Conservation (phyloP, 1,139 yeast genomes). For the Nematodospora anomalae region DNA sequence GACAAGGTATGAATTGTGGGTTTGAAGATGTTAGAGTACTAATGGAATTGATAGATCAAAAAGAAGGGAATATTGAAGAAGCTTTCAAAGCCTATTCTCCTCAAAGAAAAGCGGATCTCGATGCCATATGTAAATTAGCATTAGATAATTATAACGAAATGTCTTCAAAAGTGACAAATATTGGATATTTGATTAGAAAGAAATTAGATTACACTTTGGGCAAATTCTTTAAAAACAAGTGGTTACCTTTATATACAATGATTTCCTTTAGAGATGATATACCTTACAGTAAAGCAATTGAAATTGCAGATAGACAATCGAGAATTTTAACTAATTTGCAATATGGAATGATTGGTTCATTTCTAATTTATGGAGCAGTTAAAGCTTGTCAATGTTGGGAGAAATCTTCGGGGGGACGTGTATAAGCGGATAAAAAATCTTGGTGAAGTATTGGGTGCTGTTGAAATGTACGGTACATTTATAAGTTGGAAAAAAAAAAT, state of each 20-base stretch:
- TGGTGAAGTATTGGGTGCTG: too few relatives aligned
- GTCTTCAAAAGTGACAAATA: constrained; percentile 79
- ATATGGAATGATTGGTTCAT: constrained; percentile 20
- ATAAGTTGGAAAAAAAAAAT: background rate
- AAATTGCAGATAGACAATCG: constrained; percentile 51
- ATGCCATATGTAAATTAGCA: constrained; percentile 76
- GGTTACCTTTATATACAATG: constrained; percentile 93
- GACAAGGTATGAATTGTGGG: constrained; percentile 97
- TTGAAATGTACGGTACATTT: too few relatives aligned
- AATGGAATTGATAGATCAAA: constrained; percentile 52
- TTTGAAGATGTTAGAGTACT: constrained; percentile 83
- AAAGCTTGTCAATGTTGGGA: constrained; percentile 9
- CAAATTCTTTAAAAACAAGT: constrained; percentile 41
- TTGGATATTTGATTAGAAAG: constrained; percentile 63
- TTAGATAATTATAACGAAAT: constrained; percentile 82
- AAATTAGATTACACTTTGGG: constrained; percentile 67
- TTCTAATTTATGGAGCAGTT: constrained; percentile 13
- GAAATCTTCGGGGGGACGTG: background rate
- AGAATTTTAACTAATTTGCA: constrained; percentile 37
- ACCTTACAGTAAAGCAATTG: constrained; percentile 69
- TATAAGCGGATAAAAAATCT: background rate
- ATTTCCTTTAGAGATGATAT: constrained; percentile 86
- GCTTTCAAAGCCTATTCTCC: constrained; percentile 62
- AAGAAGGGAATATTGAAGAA: constrained; percentile 35
- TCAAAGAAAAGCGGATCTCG: constrained; percentile 62